Conservation (phyloP, 306 rosid genomes). For the Quercus variabilis region DNA sequence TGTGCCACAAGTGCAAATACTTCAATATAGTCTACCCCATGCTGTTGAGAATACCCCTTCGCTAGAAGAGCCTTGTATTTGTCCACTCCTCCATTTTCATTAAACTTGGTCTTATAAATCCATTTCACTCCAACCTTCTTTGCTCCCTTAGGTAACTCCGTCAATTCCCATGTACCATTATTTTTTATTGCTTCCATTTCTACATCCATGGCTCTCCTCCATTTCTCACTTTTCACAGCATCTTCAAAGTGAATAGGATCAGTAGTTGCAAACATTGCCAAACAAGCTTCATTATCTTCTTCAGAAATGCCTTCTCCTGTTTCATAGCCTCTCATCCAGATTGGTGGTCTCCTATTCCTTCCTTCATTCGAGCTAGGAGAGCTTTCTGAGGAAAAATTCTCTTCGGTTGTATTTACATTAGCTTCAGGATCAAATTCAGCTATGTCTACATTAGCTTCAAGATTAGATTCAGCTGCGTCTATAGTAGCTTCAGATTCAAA, state of each 20-base stretch:
- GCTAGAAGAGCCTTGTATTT: background rate
- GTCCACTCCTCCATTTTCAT: background rate
- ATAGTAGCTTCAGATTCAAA: too few relatives aligned
- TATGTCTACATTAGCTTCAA: background rate
- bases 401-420: background rate
- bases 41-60: background rate
- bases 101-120: background rate
- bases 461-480: background rate
- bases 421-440: too few relatives aligned
- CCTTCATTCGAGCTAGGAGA: background rate
- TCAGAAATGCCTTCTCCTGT: background rate
- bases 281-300: background rate
- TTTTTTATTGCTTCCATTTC: background rate
- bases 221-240: background rate
- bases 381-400: background rate
- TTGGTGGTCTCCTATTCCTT: background rate
- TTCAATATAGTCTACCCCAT: background rate
- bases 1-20: background rate
- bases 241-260: background rate
- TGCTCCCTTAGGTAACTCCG: background rate
- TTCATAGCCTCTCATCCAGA: constrained; percentile 5
- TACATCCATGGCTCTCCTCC: background rate
- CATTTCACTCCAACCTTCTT: constrained; percentile 1
- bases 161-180: background rate
- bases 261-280: background rate